A percentile compares a stretch with the other conserved stretches of the same genome.
Evolutionary conservation across 176 grass and related monocot species (phyloP).

Genomic region (Aegilops sharonensis): DNA sequence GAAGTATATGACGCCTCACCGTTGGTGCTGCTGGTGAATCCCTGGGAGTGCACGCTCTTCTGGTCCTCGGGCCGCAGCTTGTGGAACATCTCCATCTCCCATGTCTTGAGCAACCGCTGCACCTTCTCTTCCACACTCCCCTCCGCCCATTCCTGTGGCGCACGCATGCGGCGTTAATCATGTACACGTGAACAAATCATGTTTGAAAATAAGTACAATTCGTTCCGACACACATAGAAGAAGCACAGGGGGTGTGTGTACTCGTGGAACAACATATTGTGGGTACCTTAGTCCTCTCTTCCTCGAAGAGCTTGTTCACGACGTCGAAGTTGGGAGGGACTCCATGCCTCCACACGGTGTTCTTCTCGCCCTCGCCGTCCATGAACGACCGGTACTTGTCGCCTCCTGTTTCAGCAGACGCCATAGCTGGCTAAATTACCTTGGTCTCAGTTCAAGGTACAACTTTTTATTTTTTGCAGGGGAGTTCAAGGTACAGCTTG

Average conservation of each 20-base stretch:
- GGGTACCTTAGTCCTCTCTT: slow-evolving; percentile 54
- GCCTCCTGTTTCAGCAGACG: neutral
- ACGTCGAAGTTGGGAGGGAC: slow-evolving; percentile 61
- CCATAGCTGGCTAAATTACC: slow-evolving; percentile 23
- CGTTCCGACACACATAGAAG: too few relatives aligned
- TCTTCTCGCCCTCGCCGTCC: slow-evolving; percentile 56
- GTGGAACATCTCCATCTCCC: slow-evolving; percentile 79
- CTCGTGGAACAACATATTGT: too few relatives aligned
- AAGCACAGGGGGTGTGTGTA: too few relatives aligned
- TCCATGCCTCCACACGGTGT: slow-evolving; percentile 62
- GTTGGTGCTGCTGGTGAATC: slow-evolving; percentile 45
- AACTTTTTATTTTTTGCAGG: too few relatives aligned
- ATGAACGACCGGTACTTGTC: slow-evolving; percentile 83
- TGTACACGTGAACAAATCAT: neutral
- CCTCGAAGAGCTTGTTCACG: slow-evolving; percentile 85
- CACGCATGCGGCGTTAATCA: too few relatives aligned
- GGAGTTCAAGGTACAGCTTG: too few relatives aligned
- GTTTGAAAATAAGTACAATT: too few relatives aligned
- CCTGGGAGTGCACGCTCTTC: slow-evolving; percentile 39
- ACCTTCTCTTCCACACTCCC: slow-evolving; percentile 74
- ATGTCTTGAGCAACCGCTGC: slow-evolving; percentile 70
- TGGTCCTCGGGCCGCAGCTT: slow-evolving; percentile 40
- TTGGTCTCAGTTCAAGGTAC: neutral
- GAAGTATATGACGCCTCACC: slow-evolving; percentile 16
- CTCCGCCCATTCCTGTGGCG: slow-evolving; percentile 44